Evolutionary conservation across 768 basidiomycete genomes (phyloP), one percentile per base, ranked within the genome.

Genomic region (Lactarius trivialis): DNA sequence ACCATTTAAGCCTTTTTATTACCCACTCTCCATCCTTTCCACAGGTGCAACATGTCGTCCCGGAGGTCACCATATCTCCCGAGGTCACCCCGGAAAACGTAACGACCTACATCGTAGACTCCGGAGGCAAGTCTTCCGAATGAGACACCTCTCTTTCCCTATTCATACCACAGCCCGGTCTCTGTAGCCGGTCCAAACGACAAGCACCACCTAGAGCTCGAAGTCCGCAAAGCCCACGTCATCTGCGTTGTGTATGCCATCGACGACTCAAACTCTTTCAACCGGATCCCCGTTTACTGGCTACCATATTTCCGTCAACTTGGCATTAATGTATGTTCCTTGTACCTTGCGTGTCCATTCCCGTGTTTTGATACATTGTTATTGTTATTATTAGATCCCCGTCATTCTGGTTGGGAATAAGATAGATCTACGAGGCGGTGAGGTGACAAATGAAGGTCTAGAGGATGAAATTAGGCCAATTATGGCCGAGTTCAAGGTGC

Each of bases 391-490:
- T 65, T 59, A 96, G 93, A 87, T 98, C 7, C 96, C 96, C 7
- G 94, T 98, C 43, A 96, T 99, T 65, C 81, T 99, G 34, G 92
- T 98, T 28, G 96, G 96, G 57, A 99, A 99, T 78, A 99, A 98
- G 78, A 99, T 98, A 51, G 96, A 99, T 74, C 75, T 98, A 53
- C 81, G 96, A 19, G 93, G 92, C 4, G 95, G 94, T 2, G 85
- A 91, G 70, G 92, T 98, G 43, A 93, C 95, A 30, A 96, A 97
- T 69, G 87, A 96, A 71, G 92, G 89, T 2, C 75, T 99, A 63
- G 93, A 96, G 73, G 93, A 89, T 64, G 96, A 98, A 74, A 95
- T 98, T 66, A 74, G 90, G 60, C 96, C 96, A 33, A 93, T 99
- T 59, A 99, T 98, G 96, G 86, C 89, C 67, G 96, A 98, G 74